Conservation (phyloP, 2,329 filamentous ascomycete species). For the Neofusicoccum sp. region DNA sequence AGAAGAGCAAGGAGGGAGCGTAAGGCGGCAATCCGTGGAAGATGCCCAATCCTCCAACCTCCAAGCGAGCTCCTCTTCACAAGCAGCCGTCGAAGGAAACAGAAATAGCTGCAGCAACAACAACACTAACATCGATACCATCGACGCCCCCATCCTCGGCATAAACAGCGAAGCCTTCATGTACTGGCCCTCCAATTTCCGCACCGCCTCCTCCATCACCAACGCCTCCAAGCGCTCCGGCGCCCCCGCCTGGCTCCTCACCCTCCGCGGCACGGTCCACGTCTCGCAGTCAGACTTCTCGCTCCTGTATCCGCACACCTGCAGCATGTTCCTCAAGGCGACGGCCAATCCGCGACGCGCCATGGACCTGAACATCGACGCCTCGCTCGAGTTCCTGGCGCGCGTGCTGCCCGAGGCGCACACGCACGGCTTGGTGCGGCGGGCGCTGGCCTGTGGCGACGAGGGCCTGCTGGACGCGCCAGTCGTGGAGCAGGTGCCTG, state of each 20-base stretch:
- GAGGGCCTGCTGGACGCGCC: conserved; percentile 55
- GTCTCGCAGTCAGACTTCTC: conserved; percentile 69
- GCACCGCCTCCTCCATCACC: conserved; percentile 57
- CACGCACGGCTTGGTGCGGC: conserved; percentile 38
- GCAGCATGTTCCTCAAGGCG: conserved; percentile 62
- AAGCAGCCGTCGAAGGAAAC: not conserved
- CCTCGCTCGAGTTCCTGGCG: conserved; percentile 64
- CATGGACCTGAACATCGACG: conserved; percentile 64
- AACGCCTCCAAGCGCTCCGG: conserved; percentile 48
- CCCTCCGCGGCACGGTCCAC: conserved; percentile 63
- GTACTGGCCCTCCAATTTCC: conserved; percentile 68
- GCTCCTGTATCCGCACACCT: conserved; percentile 62
- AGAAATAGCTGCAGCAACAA: not conserved
- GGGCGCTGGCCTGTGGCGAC: conserved; percentile 44
- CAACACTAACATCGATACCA: conserved; percentile 29
- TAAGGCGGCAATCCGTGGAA: not conserved
- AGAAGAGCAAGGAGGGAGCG: not conserved
- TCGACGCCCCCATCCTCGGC: conserved; percentile 60
- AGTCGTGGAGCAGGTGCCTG: conserved; percentile 51
- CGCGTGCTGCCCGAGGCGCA: conserved; percentile 53
- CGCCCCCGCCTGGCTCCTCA: conserved; percentile 50
- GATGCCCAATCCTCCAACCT: not conserved
- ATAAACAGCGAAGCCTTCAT: conserved; percentile 72
- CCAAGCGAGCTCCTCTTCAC: not conserved
- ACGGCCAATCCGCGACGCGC: conserved; percentile 65